Conservation (phyloP, 2,329 filamentous ascomycete species). For the Verticillium longisporum region DNA sequence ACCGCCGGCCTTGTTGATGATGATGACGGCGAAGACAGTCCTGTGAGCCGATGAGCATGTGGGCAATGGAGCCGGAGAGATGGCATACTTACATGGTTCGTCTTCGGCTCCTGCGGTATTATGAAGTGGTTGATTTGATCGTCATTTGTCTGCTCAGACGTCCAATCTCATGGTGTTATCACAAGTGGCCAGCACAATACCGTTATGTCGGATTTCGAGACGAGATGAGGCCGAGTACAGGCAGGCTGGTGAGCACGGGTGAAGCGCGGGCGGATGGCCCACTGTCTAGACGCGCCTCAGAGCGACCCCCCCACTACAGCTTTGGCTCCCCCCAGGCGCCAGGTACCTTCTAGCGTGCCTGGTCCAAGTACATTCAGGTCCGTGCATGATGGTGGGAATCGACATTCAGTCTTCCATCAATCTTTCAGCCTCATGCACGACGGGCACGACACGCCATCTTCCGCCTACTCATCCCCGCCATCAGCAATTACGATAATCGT, state of each 20-base stretch:
- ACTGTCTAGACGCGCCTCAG: not conserved
- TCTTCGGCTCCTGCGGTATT: not conserved
- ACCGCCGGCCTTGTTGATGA: slow-evolving; percentile 98
- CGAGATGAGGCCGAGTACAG: not conserved
- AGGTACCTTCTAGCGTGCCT: not conserved
- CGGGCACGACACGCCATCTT: not conserved
- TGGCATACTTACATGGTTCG: not conserved
- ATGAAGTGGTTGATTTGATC: not conserved
- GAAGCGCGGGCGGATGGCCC: not conserved
- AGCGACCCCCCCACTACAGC: not conserved
- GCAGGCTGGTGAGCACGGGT: not conserved
- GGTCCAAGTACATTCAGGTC: not conserved
- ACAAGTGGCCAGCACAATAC: not conserved
- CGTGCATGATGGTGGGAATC: not conserved
- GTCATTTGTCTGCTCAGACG: not conserved
- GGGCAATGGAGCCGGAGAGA: not conserved
- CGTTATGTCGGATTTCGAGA: not conserved
- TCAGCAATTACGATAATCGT: not conserved
- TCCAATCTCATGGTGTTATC: not conserved
- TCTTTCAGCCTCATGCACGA: not conserved
- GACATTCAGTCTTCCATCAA: not conserved
- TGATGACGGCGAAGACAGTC: slow-evolving; percentile 91
- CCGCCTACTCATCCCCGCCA: not conserved
- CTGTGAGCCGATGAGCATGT: slow-evolving; percentile 35
- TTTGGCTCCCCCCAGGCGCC: not conserved